phyloP scores from a whole-genome alignment of 352 stramenopile genomes.

The Phytophthora tubulina region DNA sequence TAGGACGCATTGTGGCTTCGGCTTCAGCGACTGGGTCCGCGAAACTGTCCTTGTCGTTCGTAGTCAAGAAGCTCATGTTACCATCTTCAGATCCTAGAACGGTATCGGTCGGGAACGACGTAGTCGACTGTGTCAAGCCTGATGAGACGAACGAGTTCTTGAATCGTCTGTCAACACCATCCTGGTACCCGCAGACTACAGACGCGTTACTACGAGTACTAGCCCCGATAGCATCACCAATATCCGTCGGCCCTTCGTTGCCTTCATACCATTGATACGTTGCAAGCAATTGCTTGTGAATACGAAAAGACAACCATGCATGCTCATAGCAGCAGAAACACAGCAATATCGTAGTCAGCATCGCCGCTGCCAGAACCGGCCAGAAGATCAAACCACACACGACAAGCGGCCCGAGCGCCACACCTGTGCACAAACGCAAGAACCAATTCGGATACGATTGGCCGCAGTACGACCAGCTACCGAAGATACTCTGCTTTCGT shows the following conservation, averaged over 20 bases:
- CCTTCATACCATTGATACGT: slow-evolving; percentile 61
- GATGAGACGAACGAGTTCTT: slow-evolving; percentile 47
- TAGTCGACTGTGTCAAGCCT: slow-evolving; percentile 45
- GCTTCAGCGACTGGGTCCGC: slow-evolving; percentile 37
- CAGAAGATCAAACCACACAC: slow-evolving; percentile 48
- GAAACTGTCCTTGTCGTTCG: slow-evolving; percentile 51
- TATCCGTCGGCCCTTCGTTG: slow-evolving; percentile 24
- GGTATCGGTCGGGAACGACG: slow-evolving; percentile 34
- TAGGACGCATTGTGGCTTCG: slow-evolving; percentile 24
- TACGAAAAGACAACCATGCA: slow-evolving; percentile 62
- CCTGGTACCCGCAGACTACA: slow-evolving; percentile 33
- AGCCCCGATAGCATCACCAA: slow-evolving; percentile 15
- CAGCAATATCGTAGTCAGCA: slow-evolving; percentile 38
- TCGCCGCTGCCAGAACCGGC: slow-evolving; percentile 42
- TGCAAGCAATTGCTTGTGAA: slow-evolving; percentile 52
- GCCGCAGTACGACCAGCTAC: slow-evolving; percentile 52
- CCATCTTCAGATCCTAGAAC: slow-evolving; percentile 31
- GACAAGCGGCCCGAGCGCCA: slow-evolving; percentile 41
- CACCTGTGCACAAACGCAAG: slow-evolving; percentile 42
- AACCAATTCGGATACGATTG: slow-evolving; percentile 49
- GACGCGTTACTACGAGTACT: slow-evolving; percentile 25
- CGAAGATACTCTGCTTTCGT: slow-evolving; percentile 52
- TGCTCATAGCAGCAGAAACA: slow-evolving; percentile 65
- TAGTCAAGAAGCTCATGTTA: slow-evolving; percentile 32
- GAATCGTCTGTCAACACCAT: slow-evolving; percentile 38